phyloP scores from a whole-genome alignment of 495 filamentous ascomycete species.

The Cetradonia linearis region DNA sequence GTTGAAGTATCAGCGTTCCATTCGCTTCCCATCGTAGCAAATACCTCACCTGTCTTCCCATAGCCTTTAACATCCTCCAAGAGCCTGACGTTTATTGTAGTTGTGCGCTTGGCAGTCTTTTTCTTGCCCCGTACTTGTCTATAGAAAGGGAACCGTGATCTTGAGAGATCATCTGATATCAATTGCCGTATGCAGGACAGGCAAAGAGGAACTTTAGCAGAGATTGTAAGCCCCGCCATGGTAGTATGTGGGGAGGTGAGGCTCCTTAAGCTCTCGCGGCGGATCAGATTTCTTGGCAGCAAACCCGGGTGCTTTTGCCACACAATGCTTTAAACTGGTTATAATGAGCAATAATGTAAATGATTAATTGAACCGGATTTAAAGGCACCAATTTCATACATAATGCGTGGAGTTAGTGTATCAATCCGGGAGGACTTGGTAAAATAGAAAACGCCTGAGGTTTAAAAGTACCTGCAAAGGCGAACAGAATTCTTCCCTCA shows the following conservation, averaged over 20 bases:
- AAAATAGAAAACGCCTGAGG: no score
- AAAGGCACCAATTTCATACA: no score
- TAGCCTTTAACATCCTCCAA: conserved; percentile 48
- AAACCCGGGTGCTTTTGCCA: no score
- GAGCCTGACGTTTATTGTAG: conserved; percentile 49
- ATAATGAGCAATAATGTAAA: no score
- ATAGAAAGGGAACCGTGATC: conserved; percentile 24
- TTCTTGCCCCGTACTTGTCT: conserved; percentile 44
- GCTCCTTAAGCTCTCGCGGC: neutral
- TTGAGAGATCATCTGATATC: conserved; percentile 13
- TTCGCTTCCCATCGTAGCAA: neutral
- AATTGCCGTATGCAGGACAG: conserved; percentile 25
- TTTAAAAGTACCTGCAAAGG: no score
- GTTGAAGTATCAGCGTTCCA: neutral
- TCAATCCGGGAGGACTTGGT: no score
- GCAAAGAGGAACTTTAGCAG: conserved; percentile 17
- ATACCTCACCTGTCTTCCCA: conserved; percentile 45
- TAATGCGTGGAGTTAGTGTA: no score
- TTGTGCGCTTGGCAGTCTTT: conserved; percentile 37
- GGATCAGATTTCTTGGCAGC: no score
- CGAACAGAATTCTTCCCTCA: no score
- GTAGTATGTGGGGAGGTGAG: neutral
- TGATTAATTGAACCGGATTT: no score
- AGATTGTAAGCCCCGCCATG: conserved; percentile 2
- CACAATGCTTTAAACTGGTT: no score